phyloP scores from a whole-genome alignment of 352 stramenopile genomes.

The Globisporangium paddicum region DNA sequence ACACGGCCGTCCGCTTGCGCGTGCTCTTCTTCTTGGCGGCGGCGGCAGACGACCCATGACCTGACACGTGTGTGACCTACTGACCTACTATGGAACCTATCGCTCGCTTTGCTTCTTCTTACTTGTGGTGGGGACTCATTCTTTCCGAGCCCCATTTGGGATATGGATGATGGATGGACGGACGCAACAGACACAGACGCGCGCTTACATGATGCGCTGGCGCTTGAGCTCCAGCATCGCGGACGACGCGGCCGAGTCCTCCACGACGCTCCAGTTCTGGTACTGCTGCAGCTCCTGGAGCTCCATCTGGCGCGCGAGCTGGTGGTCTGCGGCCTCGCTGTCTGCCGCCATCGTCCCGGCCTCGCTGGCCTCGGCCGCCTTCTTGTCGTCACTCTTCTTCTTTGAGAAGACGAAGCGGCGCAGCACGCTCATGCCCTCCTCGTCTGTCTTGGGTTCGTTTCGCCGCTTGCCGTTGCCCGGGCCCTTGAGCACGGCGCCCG shows the following conservation, averaged over 20 bases:
- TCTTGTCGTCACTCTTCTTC: conserved; percentile 61
- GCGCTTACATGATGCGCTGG: conserved; percentile 24
- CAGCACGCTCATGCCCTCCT: conserved; percentile 78
- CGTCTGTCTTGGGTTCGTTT: conserved; percentile 81
- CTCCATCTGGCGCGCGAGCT: conserved; percentile 1
- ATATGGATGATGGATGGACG: background rate
- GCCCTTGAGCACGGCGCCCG: conserved; percentile 66
- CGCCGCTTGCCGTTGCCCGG: conserved; percentile 70
- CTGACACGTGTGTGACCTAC: background rate
- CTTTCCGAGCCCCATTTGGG: background rate
- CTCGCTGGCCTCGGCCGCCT: background rate
- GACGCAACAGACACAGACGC: conserved; percentile 3
- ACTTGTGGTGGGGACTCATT: conserved; percentile 3
- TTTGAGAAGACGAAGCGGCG: conserved; percentile 83
- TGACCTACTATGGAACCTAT: background rate
- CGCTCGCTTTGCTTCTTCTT: background rate
- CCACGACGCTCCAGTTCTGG: conserved; percentile 24
- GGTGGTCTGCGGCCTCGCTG: background rate
- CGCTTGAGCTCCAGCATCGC: conserved; percentile 34
- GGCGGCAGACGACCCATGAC: background rate
- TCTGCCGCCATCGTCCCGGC: background rate
- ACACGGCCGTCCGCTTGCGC: background rate
- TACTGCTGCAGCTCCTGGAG: conserved; percentile 3
- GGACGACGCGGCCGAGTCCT: conserved; percentile 28
- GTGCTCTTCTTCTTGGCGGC: background rate